phyloP scores from a whole-genome alignment of 23 red algal species.

The Gracilaria caudata region DNA sequence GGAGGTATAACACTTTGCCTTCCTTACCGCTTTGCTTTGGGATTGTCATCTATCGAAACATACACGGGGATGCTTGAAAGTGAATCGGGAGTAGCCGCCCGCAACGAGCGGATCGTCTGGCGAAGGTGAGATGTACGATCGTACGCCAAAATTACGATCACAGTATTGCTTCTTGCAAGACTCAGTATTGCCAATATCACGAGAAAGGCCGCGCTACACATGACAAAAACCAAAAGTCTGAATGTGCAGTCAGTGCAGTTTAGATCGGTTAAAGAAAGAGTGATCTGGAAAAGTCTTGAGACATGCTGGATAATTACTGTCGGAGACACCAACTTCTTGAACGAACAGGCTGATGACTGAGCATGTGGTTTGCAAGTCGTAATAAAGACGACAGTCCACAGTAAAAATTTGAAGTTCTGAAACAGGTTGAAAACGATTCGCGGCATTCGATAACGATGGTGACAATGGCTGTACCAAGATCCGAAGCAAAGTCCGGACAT shows the following conservation, averaged over 20 bases:
- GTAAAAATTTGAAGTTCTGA: too few species aligned
- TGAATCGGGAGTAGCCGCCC: neutral
- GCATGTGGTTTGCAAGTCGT: too few species aligned
- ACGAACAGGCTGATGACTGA: too few species aligned
- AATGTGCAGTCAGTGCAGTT: neutral
- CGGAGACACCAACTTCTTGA: too few species aligned
- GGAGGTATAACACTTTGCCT: neutral
- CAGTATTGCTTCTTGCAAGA: neutral
- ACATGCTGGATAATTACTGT: neutral
- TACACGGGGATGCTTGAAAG: slow-evolving; percentile 28
- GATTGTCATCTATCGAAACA: slow-evolving; percentile 54
- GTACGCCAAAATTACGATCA: slow-evolving; percentile 26
- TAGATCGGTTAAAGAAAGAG: neutral
- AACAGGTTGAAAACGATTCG: too few species aligned
- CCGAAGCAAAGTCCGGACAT: too few species aligned
- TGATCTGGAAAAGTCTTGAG: neutral
- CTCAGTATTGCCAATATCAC: neutral
- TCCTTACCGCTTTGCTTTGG: slow-evolving; percentile 35
- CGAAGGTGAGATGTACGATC: slow-evolving; percentile 45
- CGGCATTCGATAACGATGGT: too few species aligned
- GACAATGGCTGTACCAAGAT: too few species aligned
- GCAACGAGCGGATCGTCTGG: slow-evolving; percentile 35
- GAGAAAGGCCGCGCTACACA: neutral
- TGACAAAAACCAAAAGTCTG: neutral
- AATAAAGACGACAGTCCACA: too few species aligned